Evolutionary conservation across 1,284 basidiomycete genomes (phyloP), one percentile per base, ranked within the genome.

Genomic region (Irpex sp.): DNA sequence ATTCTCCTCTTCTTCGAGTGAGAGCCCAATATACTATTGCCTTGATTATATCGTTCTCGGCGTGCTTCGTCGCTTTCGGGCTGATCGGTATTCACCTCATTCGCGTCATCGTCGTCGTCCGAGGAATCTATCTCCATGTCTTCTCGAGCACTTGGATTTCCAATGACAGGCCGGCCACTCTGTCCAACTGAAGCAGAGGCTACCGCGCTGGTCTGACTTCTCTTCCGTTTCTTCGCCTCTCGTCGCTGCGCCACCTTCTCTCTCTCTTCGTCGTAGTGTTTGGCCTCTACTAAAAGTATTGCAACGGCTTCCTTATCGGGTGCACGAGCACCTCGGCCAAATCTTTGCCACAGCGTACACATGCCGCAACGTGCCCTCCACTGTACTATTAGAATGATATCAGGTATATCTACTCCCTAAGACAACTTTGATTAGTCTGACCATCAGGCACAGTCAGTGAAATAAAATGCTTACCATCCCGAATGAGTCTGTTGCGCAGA

Each of bases 311-410:
- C 57, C 1, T 60, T 26, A 2, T 3, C 31, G 1, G 26, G 60
- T 13, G 61, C 63, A 31, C 67, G 60, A 34, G 65, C 69, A 3
- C 49, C 67, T 8, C 65, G 62, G 0, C 69, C 68, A 47, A 70
- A 62, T n/a, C 69, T 60, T 52, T 70, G 68, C 67, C 64, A 66
- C 13, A 69, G 44, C 3, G 62, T 65, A n/a, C 54, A 49, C 11
- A 67, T 17, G 31, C 48, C 59, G n/a, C 58, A 61, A 0, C 57
- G 60, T n/a, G 52, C 37, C 5, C 65, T 65, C 74, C 73, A 79
- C 59, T 78, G 76, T 1, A 76, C 63, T 8, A 76, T 69, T 2
- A 77, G 19, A n/a, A 64, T 36, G 13, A 79, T 69, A 64, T 77
- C 70, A 0, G 70, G 68, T 7, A 78, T 21, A 62, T 77, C 73